phyloP scores from a whole-genome alignment of 2,329 filamentous ascomycete species.

The Fusarium pininemorale region DNA sequence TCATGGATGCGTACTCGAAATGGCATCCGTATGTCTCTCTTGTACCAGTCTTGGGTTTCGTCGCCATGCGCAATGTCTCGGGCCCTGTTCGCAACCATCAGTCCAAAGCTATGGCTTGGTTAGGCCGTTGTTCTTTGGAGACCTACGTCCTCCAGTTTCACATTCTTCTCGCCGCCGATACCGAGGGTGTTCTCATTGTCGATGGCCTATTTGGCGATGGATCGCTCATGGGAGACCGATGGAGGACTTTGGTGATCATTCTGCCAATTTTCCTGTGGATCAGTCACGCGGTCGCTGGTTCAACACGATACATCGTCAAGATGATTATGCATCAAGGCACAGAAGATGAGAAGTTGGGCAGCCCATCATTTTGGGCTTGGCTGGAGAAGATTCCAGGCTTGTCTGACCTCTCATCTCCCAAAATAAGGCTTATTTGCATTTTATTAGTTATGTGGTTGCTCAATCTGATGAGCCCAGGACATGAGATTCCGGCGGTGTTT shows the following conservation, averaged over 20 bases:
- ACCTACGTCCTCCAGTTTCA: slow-evolving; percentile 69
- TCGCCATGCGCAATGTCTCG: slow-evolving; percentile 59
- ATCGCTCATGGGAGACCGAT: slow-evolving; percentile 36
- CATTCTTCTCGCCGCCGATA: slow-evolving; percentile 68
- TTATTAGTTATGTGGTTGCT: slow-evolving; percentile 30
- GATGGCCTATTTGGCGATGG: slow-evolving; percentile 36
- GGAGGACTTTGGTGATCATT: slow-evolving; percentile 39
- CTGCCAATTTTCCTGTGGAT: slow-evolving; percentile 40
- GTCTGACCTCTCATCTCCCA: neutral
- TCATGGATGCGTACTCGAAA: slow-evolving; percentile 51
- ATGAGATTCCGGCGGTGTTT: neutral
- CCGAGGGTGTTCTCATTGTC: slow-evolving; percentile 56
- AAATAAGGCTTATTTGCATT: slow-evolving; percentile 10
- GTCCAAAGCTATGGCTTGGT: slow-evolving; percentile 56
- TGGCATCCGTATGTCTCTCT: slow-evolving; percentile 63
- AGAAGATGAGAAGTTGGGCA: neutral
- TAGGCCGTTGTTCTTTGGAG: slow-evolving; percentile 67
- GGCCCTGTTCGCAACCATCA: slow-evolving; percentile 14
- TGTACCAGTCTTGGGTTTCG: slow-evolving; percentile 61
- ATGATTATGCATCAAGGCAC: slow-evolving; percentile 21
- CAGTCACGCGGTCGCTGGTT: slow-evolving; percentile 26
- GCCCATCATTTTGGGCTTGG: too few relatives aligned
- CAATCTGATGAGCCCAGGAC: slow-evolving; percentile 22
- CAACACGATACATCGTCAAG: slow-evolving; percentile 35
- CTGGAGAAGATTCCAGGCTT: neutral